These are phyloP conservation scores for Adenanthera pavonina DNA, from an alignment of 306 rosid genomes.

Conservation along the genomic window DNA sequence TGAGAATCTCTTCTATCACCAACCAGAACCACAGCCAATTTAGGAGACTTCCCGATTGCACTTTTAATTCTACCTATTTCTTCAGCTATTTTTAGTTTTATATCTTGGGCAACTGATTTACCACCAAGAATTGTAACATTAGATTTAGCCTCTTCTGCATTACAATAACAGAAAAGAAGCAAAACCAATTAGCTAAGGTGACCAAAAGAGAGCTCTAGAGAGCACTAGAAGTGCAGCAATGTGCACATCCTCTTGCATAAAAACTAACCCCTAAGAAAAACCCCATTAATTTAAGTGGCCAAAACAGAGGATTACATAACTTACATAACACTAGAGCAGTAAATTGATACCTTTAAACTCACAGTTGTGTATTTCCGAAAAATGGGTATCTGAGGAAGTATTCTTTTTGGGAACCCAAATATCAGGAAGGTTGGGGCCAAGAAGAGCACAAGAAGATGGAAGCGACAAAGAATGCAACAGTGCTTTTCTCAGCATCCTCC, in stretches of 20 bases:
- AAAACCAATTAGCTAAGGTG: not conserved
- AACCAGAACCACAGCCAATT: slow-evolving; percentile 58
- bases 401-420: slow-evolving; percentile 37
- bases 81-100: slow-evolving; percentile 44
- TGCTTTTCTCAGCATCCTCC: slow-evolving; percentile 31
- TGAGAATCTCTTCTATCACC: slow-evolving; percentile 61
- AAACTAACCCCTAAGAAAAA: slow-evolving; percentile 18
- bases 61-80: slow-evolving; percentile 54
- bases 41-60: slow-evolving; percentile 50
- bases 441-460: slow-evolving; percentile 35
- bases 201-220: not conserved
- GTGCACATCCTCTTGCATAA: slow-evolving; percentile 37
- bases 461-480: slow-evolving; percentile 31
- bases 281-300: not conserved
- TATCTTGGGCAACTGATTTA: slow-evolving; percentile 46
- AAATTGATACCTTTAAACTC: slow-evolving; percentile 32
- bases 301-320: not conserved
- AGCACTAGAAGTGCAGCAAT: slow-evolving; percentile 39
- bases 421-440: slow-evolving; percentile 46
- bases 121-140: slow-evolving; percentile 53
- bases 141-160: slow-evolving; percentile 29
- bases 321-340: not conserved
- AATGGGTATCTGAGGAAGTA: slow-evolving; percentile 36
- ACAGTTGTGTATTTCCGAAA: slow-evolving; percentile 20
- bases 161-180: not conserved